phyloP scores from a whole-genome alignment of 2,329 filamentous ascomycete species.

The Colletotrichum melonis region DNA sequence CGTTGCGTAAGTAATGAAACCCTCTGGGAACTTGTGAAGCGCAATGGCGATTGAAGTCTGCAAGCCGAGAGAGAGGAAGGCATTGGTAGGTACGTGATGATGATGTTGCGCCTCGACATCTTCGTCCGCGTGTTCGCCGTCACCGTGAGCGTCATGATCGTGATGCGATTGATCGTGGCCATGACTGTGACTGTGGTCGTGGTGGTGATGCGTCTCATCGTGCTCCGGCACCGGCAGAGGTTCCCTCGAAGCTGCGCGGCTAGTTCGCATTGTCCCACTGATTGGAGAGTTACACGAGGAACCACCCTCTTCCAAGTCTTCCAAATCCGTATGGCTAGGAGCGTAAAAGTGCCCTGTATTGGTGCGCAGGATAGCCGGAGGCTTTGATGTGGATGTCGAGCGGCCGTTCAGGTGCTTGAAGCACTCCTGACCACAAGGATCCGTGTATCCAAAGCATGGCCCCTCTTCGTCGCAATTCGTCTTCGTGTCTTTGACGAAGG shows the following conservation, averaged over 20 bases:
- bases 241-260: slow-evolving; percentile 53
- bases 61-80: slow-evolving; percentile 93
- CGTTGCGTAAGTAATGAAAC: slow-evolving; percentile 92
- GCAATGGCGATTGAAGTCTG: slow-evolving; percentile 96
- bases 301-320: slow-evolving; percentile 44
- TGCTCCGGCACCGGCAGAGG: slow-evolving; percentile 40
- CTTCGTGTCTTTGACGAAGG: slow-evolving; percentile 75
- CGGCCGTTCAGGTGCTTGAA: slow-evolving; percentile 67
- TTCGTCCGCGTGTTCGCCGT: slow-evolving; percentile 42
- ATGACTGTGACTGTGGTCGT: slow-evolving; percentile 36
- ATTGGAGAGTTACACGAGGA: slow-evolving; percentile 43
- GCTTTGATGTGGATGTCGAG: slow-evolving; percentile 46
- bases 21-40: slow-evolving; percentile 92
- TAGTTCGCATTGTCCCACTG: slow-evolving; percentile 49
- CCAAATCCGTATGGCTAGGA: slow-evolving; percentile 41
- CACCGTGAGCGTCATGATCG: slow-evolving; percentile 39
- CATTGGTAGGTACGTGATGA: slow-evolving; percentile 94
- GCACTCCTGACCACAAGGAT: slow-evolving; percentile 74
- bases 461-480: slow-evolving; percentile 70
- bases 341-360: slow-evolving; percentile 50
- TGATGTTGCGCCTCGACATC: slow-evolving; percentile 76
- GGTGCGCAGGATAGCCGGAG: slow-evolving; percentile 53
- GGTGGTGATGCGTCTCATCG: slow-evolving; percentile 41
- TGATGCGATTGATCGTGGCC: slow-evolving; percentile 4
- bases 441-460: slow-evolving; percentile 72